Evolutionary conservation across 208 protist genomes (phyloP), one percentile per base, ranked within the genome.

Genomic region (Trypanosoma cruzi): DNA sequence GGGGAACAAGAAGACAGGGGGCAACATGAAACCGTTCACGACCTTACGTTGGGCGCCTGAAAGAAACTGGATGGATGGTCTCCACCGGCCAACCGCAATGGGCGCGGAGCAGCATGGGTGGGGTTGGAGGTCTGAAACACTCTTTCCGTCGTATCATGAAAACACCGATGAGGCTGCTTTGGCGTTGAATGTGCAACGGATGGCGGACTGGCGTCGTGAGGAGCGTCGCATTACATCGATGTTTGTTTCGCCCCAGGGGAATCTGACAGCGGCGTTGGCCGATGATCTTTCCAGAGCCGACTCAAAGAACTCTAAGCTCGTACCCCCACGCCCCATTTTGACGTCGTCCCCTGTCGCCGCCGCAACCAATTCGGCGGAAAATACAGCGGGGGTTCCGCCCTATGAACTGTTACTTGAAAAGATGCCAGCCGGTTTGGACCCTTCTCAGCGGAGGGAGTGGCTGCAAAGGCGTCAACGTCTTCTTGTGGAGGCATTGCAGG

Each of bases 401-500:
- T 71, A 63, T 46, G 66, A 71, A 56, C 61, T 52, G 31, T 56
- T 71, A 32, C 46, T 71, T 26, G 22, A 71, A 34, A 53, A 57
- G 18, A 29, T 48, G 32, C 66, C 66, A 34, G 20, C 55, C 24
- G 53, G 28, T 28, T 62, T 71, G 26, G 32, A 59, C 0, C 53
- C 63, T 1, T 50, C 73, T 50, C 56, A 58, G 42, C 65, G 59
- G 55, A 42, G 64, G 0, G 68, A 32, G 49, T 93, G 84, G 82
- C 55, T 81, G 4, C 31, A 50, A 60, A 46, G 66, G 42, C 79
- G 75, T 65, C 75, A 88, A 18, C 69, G 64, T 40, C 82, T 88
- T 59, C 65, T 90, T 57, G 75, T 75, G 42, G 87, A 93, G 65
- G 87, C 87, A 37, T 54, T 82, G 74, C 79, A 81, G 4, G 87